Evolutionary conservation across 2,329 filamentous ascomycete genomes (phyloP).

Genomic region (Aspergillus brasiliensis): DNA sequence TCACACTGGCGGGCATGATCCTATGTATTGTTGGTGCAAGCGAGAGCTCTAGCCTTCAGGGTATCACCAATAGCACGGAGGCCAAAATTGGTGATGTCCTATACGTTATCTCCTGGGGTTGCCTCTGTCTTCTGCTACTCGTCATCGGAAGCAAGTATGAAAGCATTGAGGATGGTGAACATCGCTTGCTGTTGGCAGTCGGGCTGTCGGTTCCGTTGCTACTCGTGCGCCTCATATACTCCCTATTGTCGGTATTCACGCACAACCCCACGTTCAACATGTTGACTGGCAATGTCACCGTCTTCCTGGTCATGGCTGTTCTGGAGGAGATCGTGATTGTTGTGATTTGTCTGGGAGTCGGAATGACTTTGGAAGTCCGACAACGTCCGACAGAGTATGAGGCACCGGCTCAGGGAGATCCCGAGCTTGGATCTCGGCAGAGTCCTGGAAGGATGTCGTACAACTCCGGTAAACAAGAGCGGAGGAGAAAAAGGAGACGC

Average conservation of each 20-base stretch:
- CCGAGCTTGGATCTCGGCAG: not conserved
- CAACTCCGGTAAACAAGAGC: not conserved
- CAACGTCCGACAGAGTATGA: not conserved
- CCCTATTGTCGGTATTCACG: conserved; percentile 47
- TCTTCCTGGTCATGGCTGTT: conserved; percentile 51
- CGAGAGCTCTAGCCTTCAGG: conserved; percentile 22
- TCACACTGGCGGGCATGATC: conserved; percentile 37
- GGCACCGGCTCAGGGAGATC: not conserved
- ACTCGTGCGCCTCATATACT: conserved; percentile 53
- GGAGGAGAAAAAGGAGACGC: conserved; percentile 12
- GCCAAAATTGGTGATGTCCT: conserved; percentile 48
- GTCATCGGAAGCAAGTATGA: conserved; percentile 34
- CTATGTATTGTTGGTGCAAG: conserved; percentile 47
- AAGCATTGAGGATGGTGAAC: conserved; percentile 48
- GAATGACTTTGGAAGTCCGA: conserved; percentile 24
- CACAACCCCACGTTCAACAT: conserved; percentile 47
- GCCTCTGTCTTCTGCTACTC: conserved; percentile 38
- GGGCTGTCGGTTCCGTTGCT: conserved; percentile 52
- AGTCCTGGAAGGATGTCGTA: not conserved
- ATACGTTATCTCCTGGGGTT: conserved; percentile 45
- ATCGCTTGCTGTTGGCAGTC: conserved; percentile 49
- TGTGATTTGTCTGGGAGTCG: conserved; percentile 40
- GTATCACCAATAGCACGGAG: conserved; percentile 39
- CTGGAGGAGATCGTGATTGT: conserved; percentile 56
- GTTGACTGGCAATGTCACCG: conserved; percentile 41